phyloP scores from a whole-genome alignment of 2,329 filamentous ascomycete species.

The Pseudophaeomoniella oleicola region DNA sequence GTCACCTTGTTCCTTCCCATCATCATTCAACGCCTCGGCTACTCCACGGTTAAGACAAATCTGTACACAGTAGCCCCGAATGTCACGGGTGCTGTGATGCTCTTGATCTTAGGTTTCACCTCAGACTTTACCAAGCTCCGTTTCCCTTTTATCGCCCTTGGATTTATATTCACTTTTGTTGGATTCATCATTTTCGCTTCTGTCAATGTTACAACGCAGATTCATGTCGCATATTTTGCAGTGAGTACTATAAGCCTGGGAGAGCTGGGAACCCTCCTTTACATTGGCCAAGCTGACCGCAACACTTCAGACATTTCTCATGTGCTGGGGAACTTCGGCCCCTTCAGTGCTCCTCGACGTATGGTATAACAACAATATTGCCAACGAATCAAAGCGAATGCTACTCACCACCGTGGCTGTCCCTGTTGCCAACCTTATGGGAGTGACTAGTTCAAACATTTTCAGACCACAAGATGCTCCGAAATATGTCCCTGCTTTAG shows the following conservation, averaged over 20 bases:
- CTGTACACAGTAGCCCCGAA: conserved; percentile 73
- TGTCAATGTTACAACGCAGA: conserved; percentile 44
- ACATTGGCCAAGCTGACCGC: no score
- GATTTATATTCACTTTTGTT: conserved; percentile 58
- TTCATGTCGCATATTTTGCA: conserved; percentile 61
- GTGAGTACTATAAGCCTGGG: no score
- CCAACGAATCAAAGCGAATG: conserved; percentile 58
- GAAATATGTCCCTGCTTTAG: conserved; percentile 51
- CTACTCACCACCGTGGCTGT: conserved; percentile 58
- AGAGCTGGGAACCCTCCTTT: no score
- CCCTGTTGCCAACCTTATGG: conserved; percentile 64
- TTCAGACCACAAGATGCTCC: conserved; percentile 50
- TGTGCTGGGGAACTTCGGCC: conserved; percentile 66
- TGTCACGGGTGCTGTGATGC: conserved; percentile 55
- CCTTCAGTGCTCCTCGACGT: conserved; percentile 54
- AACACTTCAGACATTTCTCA: no score
- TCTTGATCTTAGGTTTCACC: conserved; percentile 56
- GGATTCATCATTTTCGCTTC: conserved; percentile 68
- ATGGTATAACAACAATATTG: conserved; percentile 75
- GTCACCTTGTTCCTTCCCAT: conserved; percentile 44
- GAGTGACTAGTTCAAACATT: conserved; percentile 53
- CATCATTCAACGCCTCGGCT: conserved; percentile 39
- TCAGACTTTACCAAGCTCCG: conserved; percentile 53
- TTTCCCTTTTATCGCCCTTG: conserved; percentile 60
- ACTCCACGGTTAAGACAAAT: conserved; percentile 52